Evolutionary conservation across 2,329 filamentous ascomycete species (phyloP).

Genomic region (Aspergillus calidoustus): DNA sequence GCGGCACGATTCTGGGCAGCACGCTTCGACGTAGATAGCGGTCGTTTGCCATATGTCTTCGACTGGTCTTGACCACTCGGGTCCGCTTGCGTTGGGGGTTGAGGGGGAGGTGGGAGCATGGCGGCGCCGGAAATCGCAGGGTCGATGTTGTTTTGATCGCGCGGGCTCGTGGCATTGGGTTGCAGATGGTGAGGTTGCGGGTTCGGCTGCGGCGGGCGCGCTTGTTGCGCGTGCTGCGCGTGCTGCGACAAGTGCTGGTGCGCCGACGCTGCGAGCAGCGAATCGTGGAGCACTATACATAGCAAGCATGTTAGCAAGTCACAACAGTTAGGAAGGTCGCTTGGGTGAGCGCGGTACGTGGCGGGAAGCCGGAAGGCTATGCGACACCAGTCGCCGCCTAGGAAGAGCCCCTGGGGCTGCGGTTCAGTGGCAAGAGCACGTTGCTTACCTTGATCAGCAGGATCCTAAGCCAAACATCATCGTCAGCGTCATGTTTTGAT

Average conservation of each 20-base stretch:
- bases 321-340: background rate
- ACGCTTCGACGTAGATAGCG: conserved; percentile 92
- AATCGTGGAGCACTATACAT: conserved; percentile 63
- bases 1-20: conserved; percentile 96
- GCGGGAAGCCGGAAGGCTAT: background rate
- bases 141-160: conserved; percentile 60
- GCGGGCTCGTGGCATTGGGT: conserved; percentile 47
- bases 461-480: conserved; percentile 38
- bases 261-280: conserved; percentile 58
- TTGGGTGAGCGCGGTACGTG: background rate
- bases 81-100: conserved; percentile 37
- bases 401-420: background rate
- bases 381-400: conserved; percentile 39
- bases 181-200: conserved; percentile 47
- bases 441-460: conserved; percentile 51
- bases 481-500: conserved; percentile 15
- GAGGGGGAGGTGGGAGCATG: conserved; percentile 50
- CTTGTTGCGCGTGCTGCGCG: conserved; percentile 48
- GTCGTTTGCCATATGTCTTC: conserved; percentile 77
- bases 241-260: conserved; percentile 53
- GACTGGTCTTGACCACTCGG: conserved; percentile 57
- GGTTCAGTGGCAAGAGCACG: conserved; percentile 21
- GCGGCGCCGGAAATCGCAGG: conserved; percentile 60
- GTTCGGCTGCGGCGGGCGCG: conserved; percentile 47
- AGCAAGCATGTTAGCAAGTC: conserved; percentile 19